Evolutionary conservation across 2,329 filamentous ascomycete species (phyloP).

Genomic region (Scopulariopsis brevicaulis): DNA sequence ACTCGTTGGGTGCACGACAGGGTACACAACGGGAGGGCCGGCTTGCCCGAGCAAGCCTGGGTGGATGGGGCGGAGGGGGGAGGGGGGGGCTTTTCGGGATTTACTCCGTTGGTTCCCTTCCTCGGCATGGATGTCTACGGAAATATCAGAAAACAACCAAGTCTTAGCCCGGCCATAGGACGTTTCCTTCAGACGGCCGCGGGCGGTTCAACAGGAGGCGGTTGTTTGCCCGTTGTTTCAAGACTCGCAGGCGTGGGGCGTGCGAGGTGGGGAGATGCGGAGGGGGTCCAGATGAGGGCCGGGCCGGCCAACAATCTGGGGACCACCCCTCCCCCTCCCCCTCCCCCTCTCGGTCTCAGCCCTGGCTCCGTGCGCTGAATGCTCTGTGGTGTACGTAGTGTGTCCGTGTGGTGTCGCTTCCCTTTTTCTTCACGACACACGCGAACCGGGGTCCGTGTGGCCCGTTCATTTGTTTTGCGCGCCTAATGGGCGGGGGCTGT

Average conservation of each 20-base stretch:
- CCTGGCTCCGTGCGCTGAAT: background rate
- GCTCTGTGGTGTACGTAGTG: too few relatives aligned
- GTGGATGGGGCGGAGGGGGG: background rate
- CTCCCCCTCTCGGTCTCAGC: background rate
- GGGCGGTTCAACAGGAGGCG: too few relatives aligned
- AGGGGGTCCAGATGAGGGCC: background rate
- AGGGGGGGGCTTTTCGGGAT: background rate
- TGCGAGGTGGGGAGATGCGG: background rate
- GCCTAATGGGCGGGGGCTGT: background rate
- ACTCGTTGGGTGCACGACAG: background rate
- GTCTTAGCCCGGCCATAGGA: background rate
- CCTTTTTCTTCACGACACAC: background rate
- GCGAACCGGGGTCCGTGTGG: background rate
- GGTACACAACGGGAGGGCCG: background rate
- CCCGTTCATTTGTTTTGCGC: background rate
- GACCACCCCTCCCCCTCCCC: background rate
- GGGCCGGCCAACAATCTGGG: background rate
- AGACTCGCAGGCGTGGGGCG: too few relatives aligned
- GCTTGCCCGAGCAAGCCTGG: background rate
- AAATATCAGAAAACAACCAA: background rate
- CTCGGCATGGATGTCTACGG: background rate
- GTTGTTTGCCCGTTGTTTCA: background rate
- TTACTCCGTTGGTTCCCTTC: background rate
- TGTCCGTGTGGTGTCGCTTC: too few relatives aligned
- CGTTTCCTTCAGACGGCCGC: too few relatives aligned